Evolutionary conservation across 495 filamentous ascomycete genomes (phyloP).

Genomic region (Hyaloscypha finlandica): DNA sequence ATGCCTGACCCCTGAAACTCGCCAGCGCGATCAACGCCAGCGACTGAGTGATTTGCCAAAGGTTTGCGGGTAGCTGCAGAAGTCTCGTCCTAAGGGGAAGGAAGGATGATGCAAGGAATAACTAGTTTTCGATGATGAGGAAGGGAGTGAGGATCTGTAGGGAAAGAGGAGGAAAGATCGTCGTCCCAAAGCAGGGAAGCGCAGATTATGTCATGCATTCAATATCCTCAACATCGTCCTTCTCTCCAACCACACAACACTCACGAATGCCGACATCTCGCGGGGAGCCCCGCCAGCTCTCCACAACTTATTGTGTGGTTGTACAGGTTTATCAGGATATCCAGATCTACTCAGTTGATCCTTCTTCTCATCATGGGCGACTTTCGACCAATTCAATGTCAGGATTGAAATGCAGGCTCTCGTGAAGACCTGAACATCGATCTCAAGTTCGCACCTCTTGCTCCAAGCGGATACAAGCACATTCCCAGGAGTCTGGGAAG

Average conservation of each 20-base stretch:
- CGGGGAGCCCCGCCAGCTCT: too few relatives aligned
- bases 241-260: background rate
- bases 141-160: background rate
- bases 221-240: background rate
- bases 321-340: background rate
- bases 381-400: background rate
- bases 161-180: background rate
- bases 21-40: background rate
- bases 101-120: background rate
- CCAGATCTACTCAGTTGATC: background rate
- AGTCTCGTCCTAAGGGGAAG: background rate
- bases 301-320: background rate
- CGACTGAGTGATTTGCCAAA: background rate
- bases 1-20: background rate
- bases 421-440: background rate
- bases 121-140: background rate
- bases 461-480: too few relatives aligned
- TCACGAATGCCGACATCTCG: too few relatives aligned
- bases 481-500: background rate
- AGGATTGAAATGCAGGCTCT: background rate
- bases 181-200: background rate
- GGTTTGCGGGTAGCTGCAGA: background rate
- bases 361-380: background rate
- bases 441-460: background rate
- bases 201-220: background rate